Evolutionary conservation across 192 early-diverging fungal genomes (phyloP).

Genomic region (Coemansia nantahalensis): DNA sequence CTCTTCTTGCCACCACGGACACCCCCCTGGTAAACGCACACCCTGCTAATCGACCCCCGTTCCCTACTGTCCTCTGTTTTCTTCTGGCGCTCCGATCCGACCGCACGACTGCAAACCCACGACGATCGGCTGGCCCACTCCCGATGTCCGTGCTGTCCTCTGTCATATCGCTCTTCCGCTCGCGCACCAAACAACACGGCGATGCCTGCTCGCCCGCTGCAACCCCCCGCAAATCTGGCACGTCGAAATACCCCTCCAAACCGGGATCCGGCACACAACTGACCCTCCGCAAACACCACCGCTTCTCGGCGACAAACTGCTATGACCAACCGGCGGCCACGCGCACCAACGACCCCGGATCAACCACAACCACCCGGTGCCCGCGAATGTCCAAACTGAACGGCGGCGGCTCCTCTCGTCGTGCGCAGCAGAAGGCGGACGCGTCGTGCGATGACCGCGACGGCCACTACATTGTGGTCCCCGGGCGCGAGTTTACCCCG

Average conservation of each 20-base stretch:
- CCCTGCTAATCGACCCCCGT: too few relatives aligned
- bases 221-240: neutral
- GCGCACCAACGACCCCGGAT: conserved; percentile 31
- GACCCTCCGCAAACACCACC: conserved; percentile 7
- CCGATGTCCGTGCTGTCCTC: conserved; percentile 51
- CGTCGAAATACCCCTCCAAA: neutral
- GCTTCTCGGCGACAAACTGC: neutral
- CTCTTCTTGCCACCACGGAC: too few relatives aligned
- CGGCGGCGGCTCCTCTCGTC: conserved; percentile 8
- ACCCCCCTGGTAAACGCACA: too few relatives aligned
- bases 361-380: conserved; percentile 6
- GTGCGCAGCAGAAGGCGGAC: conserved; percentile 41
- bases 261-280: conserved; percentile 4
- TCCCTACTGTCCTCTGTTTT: too few relatives aligned
- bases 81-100: too few relatives aligned
- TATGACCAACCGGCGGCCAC: conserved; percentile 26
- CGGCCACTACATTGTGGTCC: conserved; percentile 86
- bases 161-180: conserved; percentile 49
- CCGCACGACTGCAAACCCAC: too few relatives aligned
- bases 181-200: conserved; percentile 32
- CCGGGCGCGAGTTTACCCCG: conserved; percentile 67
- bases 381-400: conserved; percentile 26
- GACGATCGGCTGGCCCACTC: too few relatives aligned
- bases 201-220: conserved; percentile 3
- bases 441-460: conserved; percentile 81